Conservation (phyloP, 2,329 filamentous ascomycete species). For the Botrytis cinerea region DNA sequence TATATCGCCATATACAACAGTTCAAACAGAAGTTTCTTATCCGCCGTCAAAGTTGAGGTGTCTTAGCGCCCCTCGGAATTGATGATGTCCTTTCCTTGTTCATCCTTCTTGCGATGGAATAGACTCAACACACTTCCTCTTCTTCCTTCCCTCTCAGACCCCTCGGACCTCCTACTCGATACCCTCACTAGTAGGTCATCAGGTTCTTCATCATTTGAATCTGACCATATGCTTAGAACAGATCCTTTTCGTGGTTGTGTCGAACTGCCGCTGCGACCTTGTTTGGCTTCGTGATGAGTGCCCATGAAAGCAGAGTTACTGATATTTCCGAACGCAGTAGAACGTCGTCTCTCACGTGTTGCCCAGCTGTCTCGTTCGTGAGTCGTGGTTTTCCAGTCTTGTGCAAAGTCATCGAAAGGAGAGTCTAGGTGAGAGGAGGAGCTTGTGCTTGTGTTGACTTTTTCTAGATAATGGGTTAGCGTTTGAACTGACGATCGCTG, state of each 20-base stretch:
- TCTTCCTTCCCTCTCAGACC: not conserved
- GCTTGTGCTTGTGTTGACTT: not conserved
- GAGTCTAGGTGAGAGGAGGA: constrained; percentile 1
- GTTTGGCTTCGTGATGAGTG: constrained; percentile 11
- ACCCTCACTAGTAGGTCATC: not conserved
- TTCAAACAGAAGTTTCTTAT: not conserved
- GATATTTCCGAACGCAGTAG: constrained; percentile 16
- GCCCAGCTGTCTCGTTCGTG: constrained; percentile 19
- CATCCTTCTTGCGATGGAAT: constrained; percentile 14
- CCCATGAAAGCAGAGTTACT: constrained; percentile 21
- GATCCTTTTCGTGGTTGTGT: constrained; percentile 4
- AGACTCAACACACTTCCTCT: constrained; percentile 19
- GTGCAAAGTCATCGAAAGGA: constrained; percentile 24
- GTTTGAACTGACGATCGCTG: not conserved
- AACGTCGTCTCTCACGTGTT: constrained; percentile 10
- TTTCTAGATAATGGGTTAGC: not conserved
- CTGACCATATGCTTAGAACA: constrained; percentile 19
- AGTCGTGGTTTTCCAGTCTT: constrained; percentile 21
- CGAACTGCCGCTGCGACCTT: constrained; percentile 6
- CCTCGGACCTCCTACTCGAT: constrained; percentile 12
- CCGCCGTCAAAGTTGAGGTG: not conserved
- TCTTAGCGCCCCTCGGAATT: constrained; percentile 12
- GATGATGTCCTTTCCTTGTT: constrained; percentile 18
- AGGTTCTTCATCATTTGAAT: constrained; percentile 11
- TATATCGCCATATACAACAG: not conserved